Base-by-base conservation (phyloP, 331 rosid species). In the Pyrus hybrid region DNA sequence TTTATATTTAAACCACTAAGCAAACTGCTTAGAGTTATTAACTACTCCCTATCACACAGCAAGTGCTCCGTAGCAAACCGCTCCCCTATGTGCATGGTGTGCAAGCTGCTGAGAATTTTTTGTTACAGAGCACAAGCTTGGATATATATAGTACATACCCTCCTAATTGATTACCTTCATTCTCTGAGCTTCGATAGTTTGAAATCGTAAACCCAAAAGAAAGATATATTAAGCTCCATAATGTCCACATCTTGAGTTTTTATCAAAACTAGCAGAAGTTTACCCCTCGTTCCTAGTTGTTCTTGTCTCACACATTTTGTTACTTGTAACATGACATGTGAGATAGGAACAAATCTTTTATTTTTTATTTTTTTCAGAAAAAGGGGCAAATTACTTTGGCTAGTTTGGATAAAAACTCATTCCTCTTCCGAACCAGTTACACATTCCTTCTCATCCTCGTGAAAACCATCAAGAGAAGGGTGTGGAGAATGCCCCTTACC, bases 81-180 rank as follows among this genome's bases (percentile, higher is more conserved):
- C 83, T 87, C 91, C 88, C 90, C 89, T 75, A 26, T 70, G 68
- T 25, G 69, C 23, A 16, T 5, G 57, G n/a, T 47, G 47, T 45
- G 58, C 75, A 51, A 41, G 47, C 62, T 83, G 80, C 51, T 76
- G 87, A 90, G 91, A 90, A 87, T 80, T 76, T 80, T 93, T 91
- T 93, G 96, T 79, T 86, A 77, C 88, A 23, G 95, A 93, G 91
- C 98, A 93, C 90, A 77, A 88, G 86, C 66, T 72, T 84, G 68
- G 87, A 68, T 30, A 83, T 73, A 74, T 51, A 78, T 49, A 51
- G 58, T 11, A 13, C 25, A 6, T 30, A 71, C n/a, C 45, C 70
- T 45, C 45, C 45, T 37, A 9, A 62, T 61, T 43, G 62, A 32
- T 26, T 26, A 25, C 57, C 61, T 26, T 63, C 26, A 74, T 63